Base-by-base conservation (phyloP, 2,329 filamentous ascomycete genomes). In the Ceratocystis eucalypticola region DNA sequence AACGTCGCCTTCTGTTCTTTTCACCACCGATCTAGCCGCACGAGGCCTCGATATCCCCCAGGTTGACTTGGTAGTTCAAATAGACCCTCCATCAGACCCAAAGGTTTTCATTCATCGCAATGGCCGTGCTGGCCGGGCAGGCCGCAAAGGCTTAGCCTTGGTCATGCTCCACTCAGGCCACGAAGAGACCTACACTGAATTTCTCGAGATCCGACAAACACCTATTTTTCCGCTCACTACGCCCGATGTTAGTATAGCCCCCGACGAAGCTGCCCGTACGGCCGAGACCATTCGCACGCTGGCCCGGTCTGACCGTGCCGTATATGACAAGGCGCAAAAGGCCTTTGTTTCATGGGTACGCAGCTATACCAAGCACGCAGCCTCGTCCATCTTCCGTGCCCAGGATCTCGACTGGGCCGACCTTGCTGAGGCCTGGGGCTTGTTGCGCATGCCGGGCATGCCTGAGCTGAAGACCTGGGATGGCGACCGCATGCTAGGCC, bases 21-120 rank as follows among this genome's bases (percentile, higher is more conserved):
- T 99, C 5, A 97, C 93, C 5, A 97, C 94, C 20, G 93, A 97
- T 73, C 85, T 97, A 30, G 91, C 93, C 1, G 90, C 93, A 2
- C 85, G 93, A 68, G 93, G 93, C 15, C 82, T 97, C 3, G 93
- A 97, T 74, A 94, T 96, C 65, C 91, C 92, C 0, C 85, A 91
- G 66, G 91, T 96, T 48, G 93, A 96, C 73, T 81, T 96, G 1
- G 92, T 96, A 3, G 83, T 96, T 0, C 93, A 96, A 73, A 80
- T 96, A 41, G 67, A 68, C 53, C 67, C 67, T 22, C 67, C 67
- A 15, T 66, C 64, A 5, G 67, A 68, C 61, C 90, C 92, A 0
- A 97, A 97, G 74, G 91, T 89, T 10, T 97, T 97, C 72, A 90
- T 99, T 68, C 94, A 99, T 75, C 87, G 94, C 4, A 88, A 94